These are phyloP conservation scores for Fusarium praegraminearum DNA, from an alignment of 2,329 filamentous ascomycete genomes.

Conservation along the genomic window DNA sequence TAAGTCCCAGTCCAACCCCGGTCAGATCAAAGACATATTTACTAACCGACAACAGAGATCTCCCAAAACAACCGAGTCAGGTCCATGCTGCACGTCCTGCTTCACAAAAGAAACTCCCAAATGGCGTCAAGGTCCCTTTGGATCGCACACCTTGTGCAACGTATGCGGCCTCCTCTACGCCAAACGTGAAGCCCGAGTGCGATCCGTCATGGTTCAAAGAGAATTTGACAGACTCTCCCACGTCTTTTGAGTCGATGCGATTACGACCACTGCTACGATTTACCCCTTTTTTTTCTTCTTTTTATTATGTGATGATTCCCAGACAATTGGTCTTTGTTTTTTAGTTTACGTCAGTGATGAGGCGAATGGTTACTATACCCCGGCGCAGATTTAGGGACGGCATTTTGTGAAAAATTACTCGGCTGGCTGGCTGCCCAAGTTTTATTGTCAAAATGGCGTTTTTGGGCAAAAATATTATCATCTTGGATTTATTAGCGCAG, in stretches of 20 bases:
- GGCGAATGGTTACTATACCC: slow-evolving; percentile 31
- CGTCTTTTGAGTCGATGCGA: not conserved
- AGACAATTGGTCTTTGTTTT: not conserved
- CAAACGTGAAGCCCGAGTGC: slow-evolving; percentile 10
- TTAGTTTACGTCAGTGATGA: slow-evolving; percentile 12
- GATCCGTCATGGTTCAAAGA: not conserved
- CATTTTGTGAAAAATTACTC: slow-evolving; percentile 17
- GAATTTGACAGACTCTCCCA: not conserved
- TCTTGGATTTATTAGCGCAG: slow-evolving; percentile 18
- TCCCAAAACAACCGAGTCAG: not conserved
- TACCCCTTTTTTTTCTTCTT: not conserved
- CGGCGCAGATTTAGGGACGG: slow-evolving; percentile 18
- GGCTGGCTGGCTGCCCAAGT: slow-evolving; percentile 14
- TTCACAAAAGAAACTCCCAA: slow-evolving; percentile 24
- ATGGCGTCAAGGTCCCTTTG: slow-evolving; percentile 25
- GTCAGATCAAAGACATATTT: not conserved
- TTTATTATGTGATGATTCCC: not conserved
- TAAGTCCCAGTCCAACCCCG: not conserved
- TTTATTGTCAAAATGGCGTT: slow-evolving; percentile 23
- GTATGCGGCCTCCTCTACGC: slow-evolving; percentile 22
- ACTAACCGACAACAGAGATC: slow-evolving; percentile 2
- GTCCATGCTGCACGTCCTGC: slow-evolving; percentile 24
- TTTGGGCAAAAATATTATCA: slow-evolving; percentile 5
- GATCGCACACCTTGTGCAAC: slow-evolving; percentile 26
- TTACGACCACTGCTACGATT: not conserved